Evolutionary conservation across 148 eudicot genomes (phyloP), one percentile per base, ranked within the genome.

Genomic region (Oxyria digyna): DNA sequence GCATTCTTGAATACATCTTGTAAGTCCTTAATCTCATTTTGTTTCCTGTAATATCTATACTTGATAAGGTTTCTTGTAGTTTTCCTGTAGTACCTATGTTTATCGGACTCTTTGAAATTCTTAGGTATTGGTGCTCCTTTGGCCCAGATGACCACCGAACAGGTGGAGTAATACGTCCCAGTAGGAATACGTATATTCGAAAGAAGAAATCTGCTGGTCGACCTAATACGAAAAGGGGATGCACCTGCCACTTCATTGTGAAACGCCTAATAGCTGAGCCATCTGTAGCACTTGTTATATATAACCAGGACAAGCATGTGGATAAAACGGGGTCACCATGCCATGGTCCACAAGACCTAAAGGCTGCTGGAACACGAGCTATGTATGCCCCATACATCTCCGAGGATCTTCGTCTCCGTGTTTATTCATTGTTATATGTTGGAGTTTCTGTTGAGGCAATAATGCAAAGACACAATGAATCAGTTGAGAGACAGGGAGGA

Each of bases 121-220:
- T 35, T 75, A 93, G 96, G 87, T 93, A 89, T 71, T 93, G 98
- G 97, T 93, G 98, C 69, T 93, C 98, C 54, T 90, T 89, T 85
- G 98, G 98, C 12, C 98, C 98, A 26, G 96, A 90, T 76, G 98
- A 93, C 73, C 90, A 84, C 69, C 75, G 98, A 52, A 84, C 83
- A 76, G 96, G 98, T 40, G 98, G 98, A 31, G 43, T 87, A 59
- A 84, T 93, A 69, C 84, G 98, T 32, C 98, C 95, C n/a, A 89
- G 98, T 80, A 84, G 98, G 75, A 88, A 59, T 66, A 83, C 83
- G 4, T 86, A 81, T 40, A 77, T 78, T 26, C 77, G 85, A 6
- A 93, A 90, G 76, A 93, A 88, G 69, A 93, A 86, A 76, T 65
- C 91, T 57, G 82, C 86, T 55, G 98, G 98, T 46, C 82, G 98